Percentiles rank a stretch among this genome's conserved stretches.
phyloP scores from a whole-genome alignment of 2,329 filamentous ascomycete species.

The Pseudopyrenochaeta lycopersici region DNA sequence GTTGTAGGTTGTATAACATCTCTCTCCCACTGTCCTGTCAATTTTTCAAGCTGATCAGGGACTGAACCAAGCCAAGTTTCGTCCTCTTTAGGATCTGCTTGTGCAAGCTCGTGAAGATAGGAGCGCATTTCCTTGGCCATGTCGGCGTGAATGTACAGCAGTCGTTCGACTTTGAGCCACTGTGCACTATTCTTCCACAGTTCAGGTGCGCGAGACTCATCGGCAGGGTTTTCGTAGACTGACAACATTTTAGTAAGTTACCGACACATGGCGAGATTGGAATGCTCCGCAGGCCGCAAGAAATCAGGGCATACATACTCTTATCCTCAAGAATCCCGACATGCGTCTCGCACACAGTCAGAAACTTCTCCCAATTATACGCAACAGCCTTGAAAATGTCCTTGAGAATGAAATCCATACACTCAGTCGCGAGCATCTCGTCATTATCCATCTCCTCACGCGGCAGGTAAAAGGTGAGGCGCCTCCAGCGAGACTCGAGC shows the following conservation, averaged over 20 bases:
- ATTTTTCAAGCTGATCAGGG: slow-evolving; percentile 55
- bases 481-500: slow-evolving; percentile 62
- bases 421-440: slow-evolving; percentile 55
- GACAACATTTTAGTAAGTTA: background rate
- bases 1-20: slow-evolving; percentile 61
- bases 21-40: slow-evolving; percentile 59
- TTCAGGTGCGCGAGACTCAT: slow-evolving; percentile 62
- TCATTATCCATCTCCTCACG: slow-evolving; percentile 55
- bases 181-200: slow-evolving; percentile 61
- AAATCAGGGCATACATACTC: slow-evolving; percentile 14
- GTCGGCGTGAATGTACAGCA: slow-evolving; percentile 61
- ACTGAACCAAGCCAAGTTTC: slow-evolving; percentile 53
- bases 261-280: too few relatives aligned
- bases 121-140: slow-evolving; percentile 57
- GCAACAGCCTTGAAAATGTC: slow-evolving; percentile 61
- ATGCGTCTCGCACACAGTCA: slow-evolving; percentile 58
- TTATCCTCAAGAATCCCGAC: slow-evolving; percentile 56
- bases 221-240: slow-evolving; percentile 63
- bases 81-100: slow-evolving; percentile 39
- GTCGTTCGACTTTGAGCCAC: slow-evolving; percentile 63
- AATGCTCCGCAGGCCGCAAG: too few relatives aligned
- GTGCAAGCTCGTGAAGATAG: slow-evolving; percentile 54
- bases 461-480: slow-evolving; percentile 60
- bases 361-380: slow-evolving; percentile 56
- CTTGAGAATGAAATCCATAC: slow-evolving; percentile 60